Evolutionary conservation across 2,329 filamentous ascomycete species (phyloP).

Genomic region (Fusarium verticillioides): DNA sequence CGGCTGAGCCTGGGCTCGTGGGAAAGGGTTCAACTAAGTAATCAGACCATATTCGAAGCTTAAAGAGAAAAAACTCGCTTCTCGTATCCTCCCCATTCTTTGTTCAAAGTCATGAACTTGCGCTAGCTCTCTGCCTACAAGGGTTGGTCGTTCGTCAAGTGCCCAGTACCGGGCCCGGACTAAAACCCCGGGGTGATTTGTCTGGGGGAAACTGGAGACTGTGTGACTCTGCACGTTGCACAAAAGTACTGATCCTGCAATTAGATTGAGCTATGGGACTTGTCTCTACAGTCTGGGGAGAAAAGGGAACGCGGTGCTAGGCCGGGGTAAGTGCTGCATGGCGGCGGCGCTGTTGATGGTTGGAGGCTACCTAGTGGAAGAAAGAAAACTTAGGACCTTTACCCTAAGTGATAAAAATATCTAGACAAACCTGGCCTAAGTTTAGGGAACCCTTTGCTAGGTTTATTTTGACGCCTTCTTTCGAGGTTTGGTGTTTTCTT

Average conservation of each 20-base stretch:
- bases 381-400: no score
- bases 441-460: no score
- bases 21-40: not conserved
- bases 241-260: not conserved
- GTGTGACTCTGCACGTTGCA: conserved; percentile 19
- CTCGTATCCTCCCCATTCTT: not conserved
- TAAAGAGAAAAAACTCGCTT: not conserved
- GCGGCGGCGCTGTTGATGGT: conserved; percentile 29
- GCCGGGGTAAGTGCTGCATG: conserved; percentile 43
- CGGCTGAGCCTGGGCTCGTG: conserved; percentile 9
- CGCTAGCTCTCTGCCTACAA: not conserved
- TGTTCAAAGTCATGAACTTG: conserved; percentile 16
- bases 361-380: not conserved
- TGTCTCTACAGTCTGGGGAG: not conserved
- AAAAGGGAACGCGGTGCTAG: conserved; percentile 15
- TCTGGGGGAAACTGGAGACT: conserved; percentile 36
- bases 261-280: not conserved
- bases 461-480: no score
- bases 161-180: conserved; percentile 25
- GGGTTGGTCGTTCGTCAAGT: conserved; percentile 7
- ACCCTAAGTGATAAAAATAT: no score
- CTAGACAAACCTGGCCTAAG: no score
- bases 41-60: conserved; percentile 12
- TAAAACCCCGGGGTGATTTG: conserved; percentile 19
- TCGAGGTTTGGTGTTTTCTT: no score